Conservation (phyloP, 768 basidiomycete genomes). For the Inosperma sp. region DNA sequence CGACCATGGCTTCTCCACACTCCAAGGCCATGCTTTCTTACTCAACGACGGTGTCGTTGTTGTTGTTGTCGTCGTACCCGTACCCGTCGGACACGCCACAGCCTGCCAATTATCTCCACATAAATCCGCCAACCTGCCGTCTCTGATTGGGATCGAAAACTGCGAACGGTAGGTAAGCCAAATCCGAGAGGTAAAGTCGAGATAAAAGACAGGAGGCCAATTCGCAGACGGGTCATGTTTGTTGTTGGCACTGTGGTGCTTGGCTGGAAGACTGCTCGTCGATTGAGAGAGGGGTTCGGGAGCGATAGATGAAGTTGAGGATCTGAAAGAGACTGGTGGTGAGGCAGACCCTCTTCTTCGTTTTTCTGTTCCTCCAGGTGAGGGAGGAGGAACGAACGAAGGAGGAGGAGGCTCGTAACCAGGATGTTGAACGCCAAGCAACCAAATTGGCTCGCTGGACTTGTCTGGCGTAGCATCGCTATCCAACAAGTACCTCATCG, state of each 20-base stretch:
- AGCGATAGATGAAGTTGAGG: too few relatives aligned
- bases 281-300: slow-evolving; percentile 6
- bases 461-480: slow-evolving; percentile 80
- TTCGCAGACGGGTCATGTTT: slow-evolving; percentile 39
- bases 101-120: too few relatives aligned
- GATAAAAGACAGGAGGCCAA: too few relatives aligned
- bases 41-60: too few relatives aligned
- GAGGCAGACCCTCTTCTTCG: slow-evolving; percentile 9
- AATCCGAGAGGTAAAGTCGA: slow-evolving; percentile 84
- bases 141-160: slow-evolving; percentile 82
- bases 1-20: too few relatives aligned
- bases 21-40: slow-evolving; percentile 63
- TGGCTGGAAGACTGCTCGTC: slow-evolving; percentile 24
- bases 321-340: too few relatives aligned
- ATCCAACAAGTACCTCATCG: slow-evolving; percentile 84
- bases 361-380: slow-evolving; percentile 8
- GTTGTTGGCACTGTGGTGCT: slow-evolving; percentile 26
- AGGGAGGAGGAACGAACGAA: slow-evolving; percentile 40
- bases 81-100: too few relatives aligned
- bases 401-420: slow-evolving; percentile 76
- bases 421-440: too few relatives aligned
- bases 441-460: slow-evolving; percentile 81
- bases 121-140: slow-evolving; percentile 43
- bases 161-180: slow-evolving; percentile 93
- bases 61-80: too few relatives aligned